Base-by-base conservation (phyloP, 1,284 basidiomycete species). In the Moesziomyces globuligerus region DNA sequence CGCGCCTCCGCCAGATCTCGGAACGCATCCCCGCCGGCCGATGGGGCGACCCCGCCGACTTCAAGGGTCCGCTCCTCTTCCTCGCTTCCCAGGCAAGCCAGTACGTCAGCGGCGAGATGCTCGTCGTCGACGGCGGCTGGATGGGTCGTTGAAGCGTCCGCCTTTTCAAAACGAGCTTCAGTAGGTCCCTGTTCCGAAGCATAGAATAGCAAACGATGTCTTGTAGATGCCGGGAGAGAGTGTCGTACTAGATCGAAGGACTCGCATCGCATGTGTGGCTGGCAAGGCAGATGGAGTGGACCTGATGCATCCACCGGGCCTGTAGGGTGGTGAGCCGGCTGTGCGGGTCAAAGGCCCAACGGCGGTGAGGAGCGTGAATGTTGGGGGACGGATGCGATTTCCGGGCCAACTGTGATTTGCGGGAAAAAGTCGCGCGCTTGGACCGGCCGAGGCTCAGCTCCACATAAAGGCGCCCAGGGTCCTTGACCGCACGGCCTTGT, bases 21-120 rank as follows among this genome's bases (percentile, higher is more conserved):
- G 93, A 95, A 45, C 66, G 75, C n/a, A 77, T 79, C 29, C 76
- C 76, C 2, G 73, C 73, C 4, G 72, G 89, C 18, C 86, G 94
- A 60, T 97, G 94, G 94, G 94, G 92, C 36, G 84, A 87, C 28
- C 92, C 94, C 1, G 85, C 85, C 40, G 94, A 97, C 85, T 94
- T 97, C 84, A 92, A 91, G 29, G 94, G 94, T 7, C 91, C 92
- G 0, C 84, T 91, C 50, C 88, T 96, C n/a, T 97, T 92, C 84
- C 88, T 97, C 32, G 91, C 93, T 6, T 91, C 90, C 72, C 84
- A 84, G 42, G 94, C 93, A 1, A 91, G 90, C 75, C 89, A 92
- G 83, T 97, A 96, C 79, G 88, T 97, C 18, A 92, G 89, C 66
- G 94, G 94, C 41, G 94, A 96, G 83, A 86, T 83, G 52, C 37